Evolutionary conservation across 2,329 filamentous ascomycete species (phyloP), one percentile per base, ranked within the genome.

Genomic region (Fusarium temperatum): DNA sequence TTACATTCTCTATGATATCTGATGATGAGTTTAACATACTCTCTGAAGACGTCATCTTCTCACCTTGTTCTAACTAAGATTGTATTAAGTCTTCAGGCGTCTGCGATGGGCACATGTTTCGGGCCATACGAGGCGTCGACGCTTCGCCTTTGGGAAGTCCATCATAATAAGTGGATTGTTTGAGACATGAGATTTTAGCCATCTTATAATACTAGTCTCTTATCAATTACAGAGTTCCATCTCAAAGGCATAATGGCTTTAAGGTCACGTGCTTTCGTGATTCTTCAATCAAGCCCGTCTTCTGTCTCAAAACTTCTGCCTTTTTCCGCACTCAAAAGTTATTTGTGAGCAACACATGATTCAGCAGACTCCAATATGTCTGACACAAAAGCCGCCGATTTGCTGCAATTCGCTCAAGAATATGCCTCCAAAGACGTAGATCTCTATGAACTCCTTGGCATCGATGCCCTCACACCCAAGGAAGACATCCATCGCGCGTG

Each of bases 401-500:
- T 90, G 53, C 75, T 88, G 64, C 82, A 85, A 36, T 86, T 86
- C 70, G 88, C 89, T 61, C 84, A 87, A 80, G 88, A 90, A 70
- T 89, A 90, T 76, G 90, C 91, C 47, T 84, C 87, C 62, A 85
- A 87, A n/a, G 85, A 88, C 65, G 81, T 90, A 75, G 94, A 97
- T 82, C 93, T 96, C 73, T 98, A 96, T 85, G 90, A 89, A 32
- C 87, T 97, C 32, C 89, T 97, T 22, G 89, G 88, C 63, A 86
- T 96, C 56, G 85, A 90, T 63, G 86, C 90, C 26, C 87, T 91
- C 24, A 89, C 92, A 1, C 84, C 87, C 26, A 91, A 92, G 63
- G 84, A 90, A n/a, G 92, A 95, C 71, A 92, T 97, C 78, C 92
- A 94, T 73, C 91, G 93, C 75, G 94, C 94, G 50, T 98, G 96